These are phyloP conservation scores for Nicotiana otophora DNA, from an alignment of 257 asterid species.

Conservation along the genomic window DNA sequence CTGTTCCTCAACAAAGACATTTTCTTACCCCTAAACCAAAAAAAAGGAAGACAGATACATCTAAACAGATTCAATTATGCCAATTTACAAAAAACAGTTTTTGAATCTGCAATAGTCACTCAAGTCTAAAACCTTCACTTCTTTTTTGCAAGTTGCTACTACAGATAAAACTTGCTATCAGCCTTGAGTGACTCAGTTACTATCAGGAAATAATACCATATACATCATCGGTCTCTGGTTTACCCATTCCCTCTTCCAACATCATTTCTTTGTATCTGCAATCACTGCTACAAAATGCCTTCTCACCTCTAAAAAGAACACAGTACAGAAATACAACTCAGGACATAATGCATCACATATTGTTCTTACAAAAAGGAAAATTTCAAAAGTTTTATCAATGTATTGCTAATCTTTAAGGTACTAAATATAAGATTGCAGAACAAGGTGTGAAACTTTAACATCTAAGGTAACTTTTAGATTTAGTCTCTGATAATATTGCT, in stretches of 20 bases:
- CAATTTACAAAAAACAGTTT: conserved; percentile 14
- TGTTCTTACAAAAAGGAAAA: too few species aligned
- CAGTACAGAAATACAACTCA: background rate
- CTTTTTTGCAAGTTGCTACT: background rate
- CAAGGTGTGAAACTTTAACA: background rate
- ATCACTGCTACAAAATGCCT: conserved; percentile 70
- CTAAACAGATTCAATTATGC: conserved; percentile 9
- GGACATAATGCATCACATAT: background rate
- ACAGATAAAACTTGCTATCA: conserved; percentile 2
- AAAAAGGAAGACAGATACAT: background rate
- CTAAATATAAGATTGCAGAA: background rate
- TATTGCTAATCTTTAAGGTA: too few species aligned
- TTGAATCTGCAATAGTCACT: conserved; percentile 2
- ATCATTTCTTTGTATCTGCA: conserved; percentile 57
- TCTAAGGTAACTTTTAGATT: background rate
- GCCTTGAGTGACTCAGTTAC: background rate
- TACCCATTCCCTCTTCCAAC: conserved; percentile 38
- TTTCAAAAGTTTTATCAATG: too few species aligned
- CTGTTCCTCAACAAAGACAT: background rate
- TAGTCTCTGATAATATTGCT: background rate
- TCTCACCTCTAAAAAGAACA: conserved; percentile 54
- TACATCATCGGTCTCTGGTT: conserved; percentile 28
- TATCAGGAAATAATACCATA: conserved; percentile 23
- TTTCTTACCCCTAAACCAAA: background rate
- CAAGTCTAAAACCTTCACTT: background rate